Percentiles rank a stretch among this genome's conserved stretches.
These are phyloP conservation scores for Hyaloscypha hepaticicola DNA, from an alignment of 495 filamentous ascomycete species.

Conservation along the genomic window DNA sequence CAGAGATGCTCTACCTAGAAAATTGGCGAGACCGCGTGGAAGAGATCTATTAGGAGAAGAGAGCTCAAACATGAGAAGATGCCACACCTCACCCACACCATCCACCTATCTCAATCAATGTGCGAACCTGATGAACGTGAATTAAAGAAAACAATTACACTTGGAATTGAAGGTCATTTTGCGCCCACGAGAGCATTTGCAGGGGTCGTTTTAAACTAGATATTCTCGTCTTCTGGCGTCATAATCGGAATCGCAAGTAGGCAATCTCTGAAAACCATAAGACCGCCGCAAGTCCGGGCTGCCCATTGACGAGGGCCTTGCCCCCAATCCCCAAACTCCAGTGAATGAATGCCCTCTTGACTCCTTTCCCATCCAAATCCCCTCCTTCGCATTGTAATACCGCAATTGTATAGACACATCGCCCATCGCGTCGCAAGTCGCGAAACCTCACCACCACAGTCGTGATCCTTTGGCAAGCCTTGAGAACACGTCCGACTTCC, in stretches of 20 bases:
- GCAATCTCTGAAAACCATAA: background rate
- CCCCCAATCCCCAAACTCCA: background rate
- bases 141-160: background rate
- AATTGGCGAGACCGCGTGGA: background rate
- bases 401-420: background rate
- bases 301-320: background rate
- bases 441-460: background rate
- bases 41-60: background rate
- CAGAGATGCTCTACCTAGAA: background rate
- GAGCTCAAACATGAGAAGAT: background rate
- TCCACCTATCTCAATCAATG: background rate
- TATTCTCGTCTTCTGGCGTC: background rate
- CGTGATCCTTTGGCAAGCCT: background rate
- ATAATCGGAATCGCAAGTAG: background rate
- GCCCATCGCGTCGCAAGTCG: conserved; percentile 12
- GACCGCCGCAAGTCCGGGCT: background rate
- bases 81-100: background rate
- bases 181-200: background rate
- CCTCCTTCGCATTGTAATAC: background rate
- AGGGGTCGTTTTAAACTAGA: background rate
- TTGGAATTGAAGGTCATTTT: background rate
- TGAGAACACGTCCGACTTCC: conserved; percentile 14
- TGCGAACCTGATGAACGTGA: background rate
- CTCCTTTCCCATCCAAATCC: background rate
- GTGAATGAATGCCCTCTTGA: background rate